phyloP scores from a whole-genome alignment of 306 rosid species.

The Vigna nakashimae region DNA sequence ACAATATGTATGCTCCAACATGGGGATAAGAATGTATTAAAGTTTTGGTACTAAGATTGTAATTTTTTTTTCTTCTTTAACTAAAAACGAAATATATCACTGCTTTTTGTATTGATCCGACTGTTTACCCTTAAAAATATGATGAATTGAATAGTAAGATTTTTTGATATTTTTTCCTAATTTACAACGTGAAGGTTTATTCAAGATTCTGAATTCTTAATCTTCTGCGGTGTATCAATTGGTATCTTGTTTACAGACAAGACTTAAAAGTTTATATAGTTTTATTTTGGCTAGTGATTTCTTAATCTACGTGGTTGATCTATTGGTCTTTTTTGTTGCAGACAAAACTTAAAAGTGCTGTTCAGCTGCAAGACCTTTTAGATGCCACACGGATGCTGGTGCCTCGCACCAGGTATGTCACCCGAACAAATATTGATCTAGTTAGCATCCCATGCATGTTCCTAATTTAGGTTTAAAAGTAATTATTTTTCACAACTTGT shows the following conservation, averaged over 20 bases:
- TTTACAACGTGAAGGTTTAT: not conserved
- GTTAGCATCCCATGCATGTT: not conserved
- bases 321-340: conserved; percentile 48
- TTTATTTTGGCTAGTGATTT: conserved; percentile 23
- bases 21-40: no score
- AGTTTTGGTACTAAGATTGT: no score
- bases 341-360: conserved; percentile 97
- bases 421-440: conserved; percentile 14
- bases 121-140: no score
- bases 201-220: conserved; percentile 21
- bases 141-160: no score
- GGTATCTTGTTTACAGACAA: conserved; percentile 62
- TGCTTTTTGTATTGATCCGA: no score
- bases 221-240: conserved; percentile 36
- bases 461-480: not conserved
- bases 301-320: conserved; percentile 39
- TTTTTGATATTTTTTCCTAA: no score
- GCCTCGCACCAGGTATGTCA: conserved; percentile 80
- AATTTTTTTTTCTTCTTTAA: no score
- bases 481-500: not conserved
- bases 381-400: conserved; percentile 97
- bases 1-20: no score
- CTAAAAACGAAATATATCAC: no score
- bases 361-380: conserved; percentile 95
- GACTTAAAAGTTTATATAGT: conserved; percentile 55